Evolutionary conservation across 352 stramenopile genomes (phyloP).

Genomic region (Globisporangium nodosum): DNA sequence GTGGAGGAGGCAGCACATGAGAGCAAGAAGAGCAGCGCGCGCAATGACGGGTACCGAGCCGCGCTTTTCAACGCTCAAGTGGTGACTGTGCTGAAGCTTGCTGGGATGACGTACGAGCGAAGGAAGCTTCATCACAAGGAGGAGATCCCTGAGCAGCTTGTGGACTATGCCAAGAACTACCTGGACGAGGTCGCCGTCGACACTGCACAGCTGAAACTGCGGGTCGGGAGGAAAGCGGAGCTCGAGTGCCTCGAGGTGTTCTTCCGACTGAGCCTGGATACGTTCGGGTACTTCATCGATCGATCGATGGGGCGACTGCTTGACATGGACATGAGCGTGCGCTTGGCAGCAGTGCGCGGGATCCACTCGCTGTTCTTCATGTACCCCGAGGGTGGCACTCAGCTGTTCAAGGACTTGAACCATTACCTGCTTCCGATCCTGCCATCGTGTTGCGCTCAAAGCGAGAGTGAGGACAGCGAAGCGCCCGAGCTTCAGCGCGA

Average conservation of each 20-base stretch:
- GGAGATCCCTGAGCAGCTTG: constrained; percentile 34
- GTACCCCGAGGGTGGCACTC: constrained; percentile 61
- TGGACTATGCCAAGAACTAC: constrained; percentile 36
- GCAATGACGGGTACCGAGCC: constrained; percentile 19
- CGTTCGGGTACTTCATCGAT: constrained; percentile 54
- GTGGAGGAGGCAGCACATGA: constrained; percentile 31
- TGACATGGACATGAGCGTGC: constrained; percentile 55
- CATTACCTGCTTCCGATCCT: constrained; percentile 27
- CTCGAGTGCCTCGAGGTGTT: constrained; percentile 56
- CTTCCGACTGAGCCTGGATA: constrained; percentile 51
- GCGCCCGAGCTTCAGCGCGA: background rate
- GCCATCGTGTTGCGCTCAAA: constrained; percentile 1
- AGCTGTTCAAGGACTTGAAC: constrained; percentile 54
- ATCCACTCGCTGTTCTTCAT: constrained; percentile 77
- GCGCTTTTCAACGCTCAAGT: constrained; percentile 53
- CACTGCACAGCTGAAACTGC: constrained; percentile 16
- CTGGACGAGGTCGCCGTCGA: constrained; percentile 18
- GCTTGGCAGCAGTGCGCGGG: constrained; percentile 30
- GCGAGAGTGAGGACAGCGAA: constrained; percentile 1
- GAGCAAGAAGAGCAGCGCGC: constrained; percentile 11
- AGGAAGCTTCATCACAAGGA: constrained; percentile 51
- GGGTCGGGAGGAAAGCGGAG: constrained; percentile 28
- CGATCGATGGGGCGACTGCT: constrained; percentile 33
- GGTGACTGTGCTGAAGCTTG: constrained; percentile 34
- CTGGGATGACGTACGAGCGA: constrained; percentile 44